These are phyloP conservation scores for Moesziomyces parantarcticus DNA, from an alignment of 1,284 basidiomycete genomes.

Conservation along the genomic window DNA sequence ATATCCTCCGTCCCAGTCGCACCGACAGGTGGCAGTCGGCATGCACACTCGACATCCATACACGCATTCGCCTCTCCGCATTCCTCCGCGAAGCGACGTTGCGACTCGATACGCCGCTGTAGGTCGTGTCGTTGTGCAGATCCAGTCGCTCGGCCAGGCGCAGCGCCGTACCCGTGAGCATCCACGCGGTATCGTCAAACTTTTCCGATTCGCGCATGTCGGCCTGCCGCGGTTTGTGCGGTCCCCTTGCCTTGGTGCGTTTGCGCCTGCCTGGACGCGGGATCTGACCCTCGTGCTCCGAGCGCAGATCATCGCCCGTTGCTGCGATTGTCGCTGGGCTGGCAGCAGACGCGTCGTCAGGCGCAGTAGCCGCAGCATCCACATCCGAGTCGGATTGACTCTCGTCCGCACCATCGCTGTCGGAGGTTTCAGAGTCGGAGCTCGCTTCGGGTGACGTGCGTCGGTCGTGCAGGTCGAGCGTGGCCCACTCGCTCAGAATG, in stretches of 20 bases:
- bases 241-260: slow-evolving; percentile 1
- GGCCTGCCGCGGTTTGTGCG: slow-evolving; percentile 26
- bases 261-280: slow-evolving; percentile 13
- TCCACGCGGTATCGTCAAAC: slow-evolving; percentile 55
- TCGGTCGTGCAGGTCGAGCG: slow-evolving; percentile 49
- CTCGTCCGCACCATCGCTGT: slow-evolving; percentile 17
- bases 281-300: slow-evolving; percentile 34
- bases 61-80: slow-evolving; percentile 49
- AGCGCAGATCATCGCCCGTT: slow-evolving; percentile 25
- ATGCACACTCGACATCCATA: slow-evolving; percentile 56
- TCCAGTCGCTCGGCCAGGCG: slow-evolving; percentile 52
- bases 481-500: slow-evolving; percentile 55
- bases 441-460: slow-evolving; percentile 37
- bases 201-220: slow-evolving; percentile 50
- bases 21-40: slow-evolving; percentile 55
- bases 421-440: slow-evolving; percentile 38
- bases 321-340: slow-evolving; percentile 23
- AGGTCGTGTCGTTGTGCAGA: slow-evolving; percentile 50
- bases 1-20: slow-evolving; percentile 49
- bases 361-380: slow-evolving; percentile 14
- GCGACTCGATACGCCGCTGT: slow-evolving; percentile 45
- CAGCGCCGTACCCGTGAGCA: slow-evolving; percentile 50
- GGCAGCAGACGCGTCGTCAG: slow-evolving; percentile 9
- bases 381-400: slow-evolving; percentile 12
- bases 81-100: slow-evolving; percentile 37